A percentile compares a stretch with the other conserved stretches of the same genome.
phyloP scores from a whole-genome alignment of 73 alveolate species.

The Symbiodinium pilosum region DNA sequence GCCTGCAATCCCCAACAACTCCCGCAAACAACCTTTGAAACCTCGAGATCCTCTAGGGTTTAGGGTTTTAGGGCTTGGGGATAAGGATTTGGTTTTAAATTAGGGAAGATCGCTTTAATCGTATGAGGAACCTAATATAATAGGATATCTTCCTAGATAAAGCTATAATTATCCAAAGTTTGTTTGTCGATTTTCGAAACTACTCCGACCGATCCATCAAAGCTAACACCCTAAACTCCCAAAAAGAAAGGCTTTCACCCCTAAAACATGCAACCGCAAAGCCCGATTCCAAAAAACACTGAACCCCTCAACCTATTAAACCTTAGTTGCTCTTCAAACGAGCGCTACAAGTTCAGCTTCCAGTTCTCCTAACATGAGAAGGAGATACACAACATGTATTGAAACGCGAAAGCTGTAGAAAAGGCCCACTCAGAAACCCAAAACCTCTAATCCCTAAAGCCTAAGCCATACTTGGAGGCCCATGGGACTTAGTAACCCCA shows the following conservation, averaged over 20 bases:
- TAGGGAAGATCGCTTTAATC: background rate
- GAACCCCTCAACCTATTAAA: background rate
- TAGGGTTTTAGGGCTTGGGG: no score
- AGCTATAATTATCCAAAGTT: background rate
- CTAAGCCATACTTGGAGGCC: background rate
- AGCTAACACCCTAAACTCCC: background rate
- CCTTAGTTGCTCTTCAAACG: background rate
- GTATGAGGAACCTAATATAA: background rate
- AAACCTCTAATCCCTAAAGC: background rate
- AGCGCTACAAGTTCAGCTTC: background rate
- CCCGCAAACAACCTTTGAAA: no score
- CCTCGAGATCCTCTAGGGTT: no score
- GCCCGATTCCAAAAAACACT: background rate
- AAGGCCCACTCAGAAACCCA: no score
- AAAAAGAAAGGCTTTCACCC: no score
- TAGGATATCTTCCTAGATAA: background rate
- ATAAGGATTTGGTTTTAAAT: no score
- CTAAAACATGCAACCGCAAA: no score
- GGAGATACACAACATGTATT: background rate
- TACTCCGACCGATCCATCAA: slow-evolving; percentile 58
- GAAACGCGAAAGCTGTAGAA: background rate
- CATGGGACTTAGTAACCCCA: background rate
- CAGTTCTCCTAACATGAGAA: no score
- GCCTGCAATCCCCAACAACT: slow-evolving; percentile 43
- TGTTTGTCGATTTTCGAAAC: background rate